These are phyloP conservation scores for Cardamine resedifolia DNA, from an alignment of 345 rosid genomes.

Conservation along the genomic window DNA sequence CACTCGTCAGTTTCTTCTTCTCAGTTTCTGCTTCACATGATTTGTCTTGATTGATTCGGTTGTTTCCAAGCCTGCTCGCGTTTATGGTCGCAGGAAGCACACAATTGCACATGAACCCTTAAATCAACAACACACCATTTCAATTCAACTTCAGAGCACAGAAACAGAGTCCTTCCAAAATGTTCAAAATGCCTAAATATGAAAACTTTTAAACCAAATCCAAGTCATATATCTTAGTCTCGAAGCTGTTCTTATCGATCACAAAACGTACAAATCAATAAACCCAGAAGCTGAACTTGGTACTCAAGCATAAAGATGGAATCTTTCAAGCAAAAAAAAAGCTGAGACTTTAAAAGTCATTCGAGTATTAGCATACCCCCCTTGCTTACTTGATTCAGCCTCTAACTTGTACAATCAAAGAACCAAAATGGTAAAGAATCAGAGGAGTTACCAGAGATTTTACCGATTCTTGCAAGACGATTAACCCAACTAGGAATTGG, in stretches of 20 bases:
- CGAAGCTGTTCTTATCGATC: background rate
- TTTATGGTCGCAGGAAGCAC: slow-evolving; percentile 82
- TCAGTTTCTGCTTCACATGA: slow-evolving; percentile 57
- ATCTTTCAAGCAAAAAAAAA: slow-evolving; percentile 3
- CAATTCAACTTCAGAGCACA: slow-evolving; percentile 2
- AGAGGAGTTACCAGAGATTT: slow-evolving; percentile 35
- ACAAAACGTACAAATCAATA: background rate
- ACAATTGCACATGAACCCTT: slow-evolving; percentile 88
- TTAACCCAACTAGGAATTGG: slow-evolving; percentile 96
- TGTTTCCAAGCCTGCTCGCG: slow-evolving; percentile 59
- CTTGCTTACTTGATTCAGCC: background rate
- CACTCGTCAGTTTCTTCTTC: slow-evolving; percentile 59
- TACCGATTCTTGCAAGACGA: slow-evolving; percentile 95
- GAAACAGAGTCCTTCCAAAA: slow-evolving; percentile 23
- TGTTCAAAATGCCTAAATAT: slow-evolving; percentile 10
- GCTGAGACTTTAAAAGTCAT: background rate
- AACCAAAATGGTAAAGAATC: background rate
- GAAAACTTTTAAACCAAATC: background rate
- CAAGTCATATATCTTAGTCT: background rate
- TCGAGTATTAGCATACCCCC: background rate
- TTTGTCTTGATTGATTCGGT: slow-evolving; percentile 58
- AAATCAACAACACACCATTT: background rate
- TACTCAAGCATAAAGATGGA: slow-evolving; percentile 8
- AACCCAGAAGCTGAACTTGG: slow-evolving; percentile 14
- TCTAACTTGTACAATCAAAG: background rate